Evolutionary conservation across 2,329 filamentous ascomycete genomes (phyloP), one percentile per base, ranked within the genome.

Genomic region (Pestalotiopsis sp.): DNA sequence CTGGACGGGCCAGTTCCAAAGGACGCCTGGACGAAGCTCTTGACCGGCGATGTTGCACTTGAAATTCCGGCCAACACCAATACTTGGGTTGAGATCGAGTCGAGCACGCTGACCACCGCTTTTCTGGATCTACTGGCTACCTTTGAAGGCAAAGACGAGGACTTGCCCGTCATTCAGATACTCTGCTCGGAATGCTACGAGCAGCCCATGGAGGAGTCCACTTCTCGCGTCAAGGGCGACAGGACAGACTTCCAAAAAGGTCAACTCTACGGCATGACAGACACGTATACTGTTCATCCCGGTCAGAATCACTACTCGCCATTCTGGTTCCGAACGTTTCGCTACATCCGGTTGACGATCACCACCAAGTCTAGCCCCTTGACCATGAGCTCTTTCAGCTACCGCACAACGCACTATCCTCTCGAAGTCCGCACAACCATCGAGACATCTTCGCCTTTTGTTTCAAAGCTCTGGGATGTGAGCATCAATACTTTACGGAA

Each of bases 101-200:
- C 52, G 12, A 66, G 31, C n/a, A 41, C 39, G n/a, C 31, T 66
- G 27, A 66, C 64, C 17, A 66, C 64, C 14, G 64, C 52, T 11
- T 66, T 66, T 31, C 20, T 66, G 7, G 64, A 71, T 31, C 67
- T 68, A 9, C 70, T 62, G n/a, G 72, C 71, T 7, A 70, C 71
- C 13, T 64, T 72, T 23, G 69, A 71, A 27, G 64, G 59, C 9
- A 5, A 49, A 17, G 66, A 66, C 36, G 66, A 68, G 17, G 23
- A 64, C 13, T 64, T 70, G 3, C 69, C 71, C 13, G 66, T 31
- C 9, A 66, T 78, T n/a, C 71, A 73, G 38, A 68, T 77, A 14
- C 77, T 76, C n/a, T 76, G 76, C 59, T 77, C 77, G 0, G 78
- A 79, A 57, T 76, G 76, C 14, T 79, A 79, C 64, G 78, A 79